A percentile compares a stretch with the other conserved stretches of the same genome.
These are phyloP conservation scores for Fomitopsis pinicola DNA, from an alignment of 1,284 basidiomycete genomes.

Conservation along the genomic window DNA sequence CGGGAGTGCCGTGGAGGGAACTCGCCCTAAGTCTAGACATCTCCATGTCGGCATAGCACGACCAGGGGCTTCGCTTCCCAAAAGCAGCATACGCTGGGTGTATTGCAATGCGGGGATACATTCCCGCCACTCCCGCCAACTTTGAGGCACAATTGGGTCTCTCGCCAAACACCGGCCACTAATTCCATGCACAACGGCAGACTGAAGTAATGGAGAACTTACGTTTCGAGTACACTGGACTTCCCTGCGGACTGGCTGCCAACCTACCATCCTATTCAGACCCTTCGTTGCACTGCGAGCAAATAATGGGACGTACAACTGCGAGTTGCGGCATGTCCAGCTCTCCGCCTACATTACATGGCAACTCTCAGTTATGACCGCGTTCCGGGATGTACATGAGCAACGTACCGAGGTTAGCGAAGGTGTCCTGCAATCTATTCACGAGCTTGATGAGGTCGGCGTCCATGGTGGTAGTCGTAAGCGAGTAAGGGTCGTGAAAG, in stretches of 20 bases:
- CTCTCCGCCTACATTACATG: conserved; percentile 64
- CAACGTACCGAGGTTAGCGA: conserved; percentile 71
- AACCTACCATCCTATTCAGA: conserved; percentile 42
- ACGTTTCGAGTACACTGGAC: conserved; percentile 86
- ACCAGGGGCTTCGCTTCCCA: too few species aligned
- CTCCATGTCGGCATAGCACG: too few species aligned
- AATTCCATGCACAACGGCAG: too few species aligned
- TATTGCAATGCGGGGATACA: too few species aligned
- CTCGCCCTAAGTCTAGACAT: too few species aligned
- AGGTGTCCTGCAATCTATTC: conserved; percentile 92
- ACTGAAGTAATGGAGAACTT: conserved; percentile 25
- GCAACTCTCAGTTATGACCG: conserved; percentile 7
- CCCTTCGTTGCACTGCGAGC: background rate
- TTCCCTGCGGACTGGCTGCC: conserved; percentile 85
- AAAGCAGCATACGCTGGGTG: too few species aligned
- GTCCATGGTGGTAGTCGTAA: conserved; percentile 59
- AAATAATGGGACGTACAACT: conserved; percentile 44
- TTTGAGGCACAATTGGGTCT: too few species aligned
- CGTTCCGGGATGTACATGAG: background rate
- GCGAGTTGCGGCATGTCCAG: conserved; percentile 84
- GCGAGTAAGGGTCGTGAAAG: background rate
- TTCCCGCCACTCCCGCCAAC: too few species aligned
- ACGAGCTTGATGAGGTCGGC: conserved; percentile 93
- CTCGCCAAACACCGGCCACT: too few species aligned
- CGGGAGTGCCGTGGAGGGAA: too few species aligned